Evolutionary conservation across 2,329 filamentous ascomycete genomes (phyloP).

Genomic region (Diaporthe sp.): DNA sequence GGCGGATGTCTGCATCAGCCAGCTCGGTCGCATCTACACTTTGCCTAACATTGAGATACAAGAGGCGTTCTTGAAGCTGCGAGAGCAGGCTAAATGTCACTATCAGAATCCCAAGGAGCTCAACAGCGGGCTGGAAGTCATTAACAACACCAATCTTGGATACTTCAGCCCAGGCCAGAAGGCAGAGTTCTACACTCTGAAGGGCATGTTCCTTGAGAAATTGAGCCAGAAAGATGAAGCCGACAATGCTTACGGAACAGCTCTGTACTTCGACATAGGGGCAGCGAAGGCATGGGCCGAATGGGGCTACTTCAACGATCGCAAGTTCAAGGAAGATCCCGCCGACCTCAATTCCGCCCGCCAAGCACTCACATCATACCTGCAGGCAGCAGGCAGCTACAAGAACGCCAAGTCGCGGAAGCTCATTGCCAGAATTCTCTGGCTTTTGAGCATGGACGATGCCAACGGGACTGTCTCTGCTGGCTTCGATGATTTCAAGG

Average conservation of each 20-base stretch:
- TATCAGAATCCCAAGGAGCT: constrained; percentile 96
- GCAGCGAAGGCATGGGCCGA: constrained; percentile 98
- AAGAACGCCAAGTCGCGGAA: constrained; percentile 98
- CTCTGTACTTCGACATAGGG: constrained; percentile 94
- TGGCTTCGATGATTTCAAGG: constrained; percentile 96
- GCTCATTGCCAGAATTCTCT: constrained; percentile 90
- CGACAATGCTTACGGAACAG: constrained; percentile 93
- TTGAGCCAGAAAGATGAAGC: constrained; percentile 91
- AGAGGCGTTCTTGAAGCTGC: constrained; percentile 95
- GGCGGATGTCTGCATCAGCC: constrained; percentile 96
- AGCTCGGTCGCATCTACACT: constrained; percentile 97
- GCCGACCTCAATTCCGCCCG: constrained; percentile 85
- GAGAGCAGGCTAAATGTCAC: constrained; percentile 99
- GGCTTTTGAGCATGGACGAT: constrained; percentile 95
- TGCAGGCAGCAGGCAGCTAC: constrained; percentile 95
- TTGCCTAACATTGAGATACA: constrained; percentile 99
- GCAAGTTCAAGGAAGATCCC: constrained; percentile 93
- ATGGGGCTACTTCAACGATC: constrained; percentile 98
- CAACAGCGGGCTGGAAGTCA: constrained; percentile 93
- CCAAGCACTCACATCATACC: constrained; percentile 94
- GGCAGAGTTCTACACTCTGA: constrained; percentile 98
- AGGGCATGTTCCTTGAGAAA: constrained; percentile 99
- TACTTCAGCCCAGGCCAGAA: constrained; percentile 98
- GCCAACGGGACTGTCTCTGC: constrained; percentile 83
- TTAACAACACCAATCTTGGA: constrained; percentile 99